Evolutionary conservation across 768 basidiomycete species (phyloP), one percentile per base, ranked within the genome.

Genomic region (Mycena maculata): DNA sequence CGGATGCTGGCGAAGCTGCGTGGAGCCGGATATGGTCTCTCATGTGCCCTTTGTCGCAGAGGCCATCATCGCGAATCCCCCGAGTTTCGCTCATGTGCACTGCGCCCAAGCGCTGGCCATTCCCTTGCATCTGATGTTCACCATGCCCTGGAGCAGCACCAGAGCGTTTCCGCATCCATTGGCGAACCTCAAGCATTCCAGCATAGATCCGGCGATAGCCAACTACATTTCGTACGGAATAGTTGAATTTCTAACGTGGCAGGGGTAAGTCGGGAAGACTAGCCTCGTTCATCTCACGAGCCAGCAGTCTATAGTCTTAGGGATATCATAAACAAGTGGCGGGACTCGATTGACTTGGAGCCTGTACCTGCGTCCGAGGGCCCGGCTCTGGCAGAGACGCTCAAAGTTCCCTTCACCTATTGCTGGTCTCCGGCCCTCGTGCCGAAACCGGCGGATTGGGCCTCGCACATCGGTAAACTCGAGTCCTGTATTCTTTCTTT

Each of bases 31-130:
- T 69, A 64, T 71, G 0, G 66, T 71, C 18, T 75, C 77, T 3
- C 75, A 78, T 0, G 64, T 70, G 28, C 67, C 78, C 0, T 85
- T 85, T 67, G 81, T 78, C 2, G 82, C 82, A 2, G 82, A 85
- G 56, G 83, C 83, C 1, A 82, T 85, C 58, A 83, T 85, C 63
- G 77, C 79, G 22, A 85, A 85, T 68, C 84, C 84, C 16, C 84
- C 84, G 5, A 76, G 80, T n/a, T 85, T 85, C 60, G 83, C 79
- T 2, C 84, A 85, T 74, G 72, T 83, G 1, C 83, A 85, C 63
- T 79, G 83, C 27, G 83, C 84, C 0, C 83, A 85, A 58, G 82
- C 82, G 11, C 67, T 84, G 18, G 84, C 83, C 1, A 72, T 83
- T 23, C 81, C 81, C 5, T 66, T 84, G 2, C 61, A 69, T 20